Conservation (phyloP, 1,284 basidiomycete genomes). For the Hemileia vastatrix region DNA sequence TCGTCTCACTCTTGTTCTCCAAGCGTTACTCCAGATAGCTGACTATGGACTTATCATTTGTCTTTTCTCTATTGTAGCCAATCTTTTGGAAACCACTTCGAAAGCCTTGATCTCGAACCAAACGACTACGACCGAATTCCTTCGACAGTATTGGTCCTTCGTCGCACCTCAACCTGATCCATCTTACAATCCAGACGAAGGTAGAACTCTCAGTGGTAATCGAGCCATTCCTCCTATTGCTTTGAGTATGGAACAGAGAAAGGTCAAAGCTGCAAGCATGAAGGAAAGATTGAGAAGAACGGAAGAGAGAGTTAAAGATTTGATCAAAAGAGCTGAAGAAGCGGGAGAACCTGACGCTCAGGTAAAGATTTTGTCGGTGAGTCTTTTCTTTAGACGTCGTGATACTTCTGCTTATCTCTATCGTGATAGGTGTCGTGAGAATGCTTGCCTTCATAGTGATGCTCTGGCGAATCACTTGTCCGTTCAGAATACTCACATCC, state of each 20-base stretch:
- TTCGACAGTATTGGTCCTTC: constrained; percentile 41
- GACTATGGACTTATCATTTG: not conserved
- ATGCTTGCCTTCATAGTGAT: too few species aligned
- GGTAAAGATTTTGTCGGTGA: too few species aligned
- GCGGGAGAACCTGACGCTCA: too few species aligned
- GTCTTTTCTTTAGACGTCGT: too few species aligned
- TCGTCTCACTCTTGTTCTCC: constrained; percentile 13
- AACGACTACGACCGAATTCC: constrained; percentile 38
- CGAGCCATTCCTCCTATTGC: not conserved
- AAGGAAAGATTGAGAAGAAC: not conserved
- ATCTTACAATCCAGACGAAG: not conserved
- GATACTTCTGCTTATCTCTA: too few species aligned
- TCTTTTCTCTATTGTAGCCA: constrained; percentile 4
- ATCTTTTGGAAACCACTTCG: constrained; percentile 28
- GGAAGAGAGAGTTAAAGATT: not conserved
- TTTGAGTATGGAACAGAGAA: not conserved
- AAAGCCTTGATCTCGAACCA: constrained; percentile 31
- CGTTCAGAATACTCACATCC: too few species aligned
- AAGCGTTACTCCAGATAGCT: constrained; percentile 12
- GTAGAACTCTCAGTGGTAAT: not conserved
- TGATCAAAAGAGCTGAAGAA: too few species aligned
- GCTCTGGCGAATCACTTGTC: too few species aligned
- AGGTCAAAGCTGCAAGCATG: not conserved
- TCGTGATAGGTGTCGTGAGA: too few species aligned
- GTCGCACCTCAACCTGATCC: constrained; percentile 29